Evolutionary conservation across 139 green algal genomes (phyloP).

Genomic region (Picochlorum sp.): DNA sequence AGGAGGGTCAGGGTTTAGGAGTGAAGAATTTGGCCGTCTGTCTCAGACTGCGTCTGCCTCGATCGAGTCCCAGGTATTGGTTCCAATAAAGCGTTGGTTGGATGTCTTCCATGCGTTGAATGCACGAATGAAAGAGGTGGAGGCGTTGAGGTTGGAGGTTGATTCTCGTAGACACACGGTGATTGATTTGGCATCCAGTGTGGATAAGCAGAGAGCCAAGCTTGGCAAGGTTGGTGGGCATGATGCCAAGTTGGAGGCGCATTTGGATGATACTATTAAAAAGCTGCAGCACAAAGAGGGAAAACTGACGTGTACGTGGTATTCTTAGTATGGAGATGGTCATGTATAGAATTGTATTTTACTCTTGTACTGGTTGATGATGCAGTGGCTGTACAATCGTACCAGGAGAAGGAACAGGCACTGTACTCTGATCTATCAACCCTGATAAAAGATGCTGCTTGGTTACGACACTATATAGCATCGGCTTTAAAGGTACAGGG

Average conservation of each 20-base stretch:
- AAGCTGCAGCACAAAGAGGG: conserved; percentile 56
- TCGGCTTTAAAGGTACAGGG: conserved; percentile 14
- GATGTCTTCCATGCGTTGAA: conserved; percentile 9
- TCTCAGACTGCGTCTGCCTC: background rate
- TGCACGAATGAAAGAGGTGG: conserved; percentile 6
- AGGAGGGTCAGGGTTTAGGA: background rate
- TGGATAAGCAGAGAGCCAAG: conserved; percentile 16
- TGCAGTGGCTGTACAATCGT: conserved; percentile 9
- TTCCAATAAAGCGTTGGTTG: conserved; percentile 16
- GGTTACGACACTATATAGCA: conserved; percentile 23
- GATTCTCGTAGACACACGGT: conserved; percentile 2
- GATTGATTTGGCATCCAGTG: conserved; percentile 4
- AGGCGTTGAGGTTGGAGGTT: conserved; percentile 7
- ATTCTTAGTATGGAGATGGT: background rate
- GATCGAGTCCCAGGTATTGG: conserved; percentile 12
- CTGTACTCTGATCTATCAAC: conserved; percentile 20
- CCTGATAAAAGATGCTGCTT: conserved; percentile 24
- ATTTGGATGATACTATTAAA: conserved; percentile 46
- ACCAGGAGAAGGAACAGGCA: conserved; percentile 53
- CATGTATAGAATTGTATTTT: background rate
- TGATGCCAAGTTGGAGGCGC: conserved; percentile 35
- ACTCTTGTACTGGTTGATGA: background rate
- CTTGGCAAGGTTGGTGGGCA: conserved; percentile 2
- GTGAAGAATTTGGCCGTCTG: background rate
- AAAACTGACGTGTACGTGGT: conserved; percentile 38